Base-by-base conservation (phyloP, 768 basidiomycete species). In the Amanita subjunquillea region DNA sequence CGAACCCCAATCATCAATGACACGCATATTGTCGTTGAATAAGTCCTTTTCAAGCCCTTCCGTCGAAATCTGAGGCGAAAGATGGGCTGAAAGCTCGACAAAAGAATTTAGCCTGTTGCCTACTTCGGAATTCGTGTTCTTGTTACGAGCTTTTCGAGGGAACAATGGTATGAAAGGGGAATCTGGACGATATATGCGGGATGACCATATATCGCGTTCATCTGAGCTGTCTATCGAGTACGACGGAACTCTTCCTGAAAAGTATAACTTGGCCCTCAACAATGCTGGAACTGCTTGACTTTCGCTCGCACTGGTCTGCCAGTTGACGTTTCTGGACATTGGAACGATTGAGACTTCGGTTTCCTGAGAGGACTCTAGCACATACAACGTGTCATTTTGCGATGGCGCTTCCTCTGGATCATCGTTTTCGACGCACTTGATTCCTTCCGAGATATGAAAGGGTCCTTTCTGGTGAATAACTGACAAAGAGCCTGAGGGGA, bases 1-100 rank as follows among this genome's bases (percentile, higher is more conserved):
- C 43, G 15, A 36, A 53, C 51, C 51, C 51, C 51, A 53, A 17
- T 53, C 43, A 46, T 53, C 51, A 27, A 53, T 53, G 17, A 38
- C 36, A 10, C 23, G 15, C 51, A 46, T 53, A n/a, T 53, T 15
- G 6, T 29, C 4, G n/a, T 46, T 53, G 27, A 45, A 46, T 10
- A 53, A 27, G n/a, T 53, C 44, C 29, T 23, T 36, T 30, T 53
- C 51, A 7, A 53, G 43, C 8, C 38, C 32, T 36, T 53, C 43
- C 15, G 29, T 46, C 17, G 34, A 37, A 36, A 45, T 44, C 30
- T 23, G 51, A 37, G 51, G 36, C 25, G 34, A 27, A 27, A 53
- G 42, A 34, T 46, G n/a, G 20, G 32, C 32, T 13, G 32, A 17
- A 43, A 53, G 42, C 25, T 53, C 23, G 20, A 34, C 36, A 29